phyloP scores from a whole-genome alignment of 805 yeast species.

The Ogataea siamensis region DNA sequence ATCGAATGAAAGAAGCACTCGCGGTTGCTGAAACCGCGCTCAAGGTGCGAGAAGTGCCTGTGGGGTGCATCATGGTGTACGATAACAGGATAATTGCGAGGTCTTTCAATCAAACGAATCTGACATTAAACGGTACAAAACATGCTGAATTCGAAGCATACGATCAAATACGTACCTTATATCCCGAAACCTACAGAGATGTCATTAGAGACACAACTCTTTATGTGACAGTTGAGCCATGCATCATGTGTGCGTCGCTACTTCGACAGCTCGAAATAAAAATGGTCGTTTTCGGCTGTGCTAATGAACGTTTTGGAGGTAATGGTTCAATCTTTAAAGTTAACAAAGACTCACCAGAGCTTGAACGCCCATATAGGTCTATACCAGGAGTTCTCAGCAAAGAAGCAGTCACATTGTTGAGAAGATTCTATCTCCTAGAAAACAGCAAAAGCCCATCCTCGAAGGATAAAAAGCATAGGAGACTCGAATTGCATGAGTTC shows the following conservation, averaged over 20 bases:
- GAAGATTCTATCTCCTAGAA: constrained; percentile 83
- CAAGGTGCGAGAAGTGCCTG: constrained; percentile 73
- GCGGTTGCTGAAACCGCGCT: constrained; percentile 64
- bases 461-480: constrained; percentile 67
- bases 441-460: constrained; percentile 85
- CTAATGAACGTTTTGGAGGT: constrained; percentile 95
- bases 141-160: constrained; percentile 93
- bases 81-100: constrained; percentile 55
- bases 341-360: constrained; percentile 41
- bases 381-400: constrained; percentile 77
- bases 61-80: constrained; percentile 70
- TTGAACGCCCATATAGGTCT: constrained; percentile 44
- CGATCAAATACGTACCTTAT: constrained; percentile 43
- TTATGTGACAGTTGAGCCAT: constrained; percentile 96
- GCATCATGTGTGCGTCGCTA: constrained; percentile 96
- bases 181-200: constrained; percentile 26
- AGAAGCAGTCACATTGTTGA: constrained; percentile 77
- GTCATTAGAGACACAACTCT: constrained; percentile 59
- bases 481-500: constrained; percentile 51
- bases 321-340: constrained; percentile 81
- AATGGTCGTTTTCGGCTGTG: constrained; percentile 84
- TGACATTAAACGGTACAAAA: constrained; percentile 78
- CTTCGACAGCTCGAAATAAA: constrained; percentile 74
- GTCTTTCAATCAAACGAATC: constrained; percentile 86
- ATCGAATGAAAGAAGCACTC: constrained; percentile 52